Evolutionary conservation across 768 basidiomycete genomes (phyloP), one percentile per base, ranked within the genome.

Genomic region (Phaeotremella fagi): DNA sequence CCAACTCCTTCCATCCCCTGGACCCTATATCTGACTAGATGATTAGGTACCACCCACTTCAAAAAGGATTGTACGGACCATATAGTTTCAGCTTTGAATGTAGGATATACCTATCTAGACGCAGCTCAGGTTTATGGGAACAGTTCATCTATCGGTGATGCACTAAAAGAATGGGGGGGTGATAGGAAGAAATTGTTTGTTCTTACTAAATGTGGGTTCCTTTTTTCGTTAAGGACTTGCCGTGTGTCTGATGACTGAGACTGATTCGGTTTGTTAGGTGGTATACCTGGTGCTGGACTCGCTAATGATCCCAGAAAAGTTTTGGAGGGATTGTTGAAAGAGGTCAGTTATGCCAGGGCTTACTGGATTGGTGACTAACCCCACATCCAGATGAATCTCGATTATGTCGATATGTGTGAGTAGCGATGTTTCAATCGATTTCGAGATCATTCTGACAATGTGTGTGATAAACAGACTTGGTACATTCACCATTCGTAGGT

Each of bases 271-370:
- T 12, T 26, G 4, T 22, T 43, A 22, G 24, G 28, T 14, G 33
- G 16, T 11, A n/a, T 4, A 11, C 6, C 41, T 24, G 43, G 48
- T 11, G 38, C 47, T 11, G 37, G 24, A 29, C 4, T 11, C 2
- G 29, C 4, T 50, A 59, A 59, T 53, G 55, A 74, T 55, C 80
- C 85, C 28, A 78, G 75, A 47, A 75, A 77, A 3, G 75, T 79
- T 0, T 67, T 88, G 11, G 62, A 78, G 33, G 75, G 70, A n/a
- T 84, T 83, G 7, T 70, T 87, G 45, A 67, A 77, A 63, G 80
- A 80, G 63, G 75, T 86, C 3, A 72, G 78, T 57, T 33, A 7
- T 33, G 31, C 31, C 16, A 33, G 31, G 31, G 16, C 16, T 7
- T 7, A 7, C 7, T 33, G 31, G 31, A 33, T 33, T 16, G 9